Evolutionary conservation across 208 protist species (phyloP).

Genomic region (Blechomonas ayalai): DNA sequence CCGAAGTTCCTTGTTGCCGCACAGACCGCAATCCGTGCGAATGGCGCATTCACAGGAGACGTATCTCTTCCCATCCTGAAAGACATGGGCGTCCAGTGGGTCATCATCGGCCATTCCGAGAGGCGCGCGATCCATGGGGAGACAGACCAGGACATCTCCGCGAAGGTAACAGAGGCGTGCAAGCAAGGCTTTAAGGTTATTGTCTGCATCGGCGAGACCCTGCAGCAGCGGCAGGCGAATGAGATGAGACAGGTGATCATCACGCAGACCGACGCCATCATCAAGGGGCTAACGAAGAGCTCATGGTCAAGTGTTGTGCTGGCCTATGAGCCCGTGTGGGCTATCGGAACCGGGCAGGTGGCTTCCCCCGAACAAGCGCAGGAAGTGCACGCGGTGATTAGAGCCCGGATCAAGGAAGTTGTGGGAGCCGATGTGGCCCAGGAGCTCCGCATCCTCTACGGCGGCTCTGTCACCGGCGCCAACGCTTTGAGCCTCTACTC

Average conservation of each 20-base stretch:
- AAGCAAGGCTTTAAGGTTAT: constrained; percentile 91
- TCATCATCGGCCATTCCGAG: constrained; percentile 98
- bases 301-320: constrained; percentile 93
- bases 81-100: constrained; percentile 90
- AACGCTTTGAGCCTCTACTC: constrained; percentile 89
- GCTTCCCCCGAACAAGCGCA: constrained; percentile 95
- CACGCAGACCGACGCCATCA: constrained; percentile 87
- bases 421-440: constrained; percentile 86
- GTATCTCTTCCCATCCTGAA: constrained; percentile 88
- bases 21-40: constrained; percentile 84
- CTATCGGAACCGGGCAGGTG: constrained; percentile 98
- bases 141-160: constrained; percentile 86
- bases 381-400: constrained; percentile 87
- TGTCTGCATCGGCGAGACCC: constrained; percentile 96
- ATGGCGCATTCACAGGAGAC: constrained; percentile 89
- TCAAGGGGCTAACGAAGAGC: constrained; percentile 44
- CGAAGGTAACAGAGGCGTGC: constrained; percentile 87
- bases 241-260: constrained; percentile 90
- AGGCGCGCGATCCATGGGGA: constrained; percentile 94
- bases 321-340: constrained; percentile 99
- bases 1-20: constrained; percentile 72
- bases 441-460: constrained; percentile 96
- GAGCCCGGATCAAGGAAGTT: constrained; percentile 85
- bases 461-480: constrained; percentile 92
- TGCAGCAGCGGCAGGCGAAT: constrained; percentile 89